Evolutionary conservation across 768 basidiomycete genomes (phyloP).

Genomic region (Suillus weaverae): DNA sequence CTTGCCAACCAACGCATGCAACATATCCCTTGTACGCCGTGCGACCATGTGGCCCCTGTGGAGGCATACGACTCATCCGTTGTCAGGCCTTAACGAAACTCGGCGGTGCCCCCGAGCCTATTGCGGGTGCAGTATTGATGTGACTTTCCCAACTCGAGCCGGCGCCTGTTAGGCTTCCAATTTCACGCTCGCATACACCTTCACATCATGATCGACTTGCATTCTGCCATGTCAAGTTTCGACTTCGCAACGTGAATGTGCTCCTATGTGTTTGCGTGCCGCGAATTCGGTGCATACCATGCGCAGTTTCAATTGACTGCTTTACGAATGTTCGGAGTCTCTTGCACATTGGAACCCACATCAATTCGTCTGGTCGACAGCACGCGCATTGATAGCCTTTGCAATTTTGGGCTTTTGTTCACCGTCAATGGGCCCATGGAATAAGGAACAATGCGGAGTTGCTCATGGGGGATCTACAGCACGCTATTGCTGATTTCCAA

Average conservation of each 20-base stretch:
- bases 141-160: neutral
- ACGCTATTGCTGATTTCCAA: neutral
- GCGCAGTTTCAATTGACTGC: neutral
- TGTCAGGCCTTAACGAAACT: neutral
- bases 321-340: neutral
- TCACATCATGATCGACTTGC: conserved; percentile 5
- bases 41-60: neutral
- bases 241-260: neutral
- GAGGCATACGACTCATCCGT: neutral
- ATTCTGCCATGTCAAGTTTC: neutral
- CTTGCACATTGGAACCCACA: neutral
- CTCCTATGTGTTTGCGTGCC: neutral
- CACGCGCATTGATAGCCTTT: neutral
- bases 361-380: neutral
- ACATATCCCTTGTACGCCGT: neutral
- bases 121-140: neutral
- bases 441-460: neutral
- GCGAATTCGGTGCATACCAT: neutral
- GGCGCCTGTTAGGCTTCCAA: conserved; percentile 2
- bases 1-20: neutral
- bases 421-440: neutral
- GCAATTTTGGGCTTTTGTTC: neutral
- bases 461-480: neutral
- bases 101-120: neutral
- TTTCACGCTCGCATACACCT: neutral